Percentiles rank a stretch among this genome's conserved stretches.
phyloP scores from a whole-genome alignment of 495 filamentous ascomycete genomes.

The Sphaerosporella brunnea region DNA sequence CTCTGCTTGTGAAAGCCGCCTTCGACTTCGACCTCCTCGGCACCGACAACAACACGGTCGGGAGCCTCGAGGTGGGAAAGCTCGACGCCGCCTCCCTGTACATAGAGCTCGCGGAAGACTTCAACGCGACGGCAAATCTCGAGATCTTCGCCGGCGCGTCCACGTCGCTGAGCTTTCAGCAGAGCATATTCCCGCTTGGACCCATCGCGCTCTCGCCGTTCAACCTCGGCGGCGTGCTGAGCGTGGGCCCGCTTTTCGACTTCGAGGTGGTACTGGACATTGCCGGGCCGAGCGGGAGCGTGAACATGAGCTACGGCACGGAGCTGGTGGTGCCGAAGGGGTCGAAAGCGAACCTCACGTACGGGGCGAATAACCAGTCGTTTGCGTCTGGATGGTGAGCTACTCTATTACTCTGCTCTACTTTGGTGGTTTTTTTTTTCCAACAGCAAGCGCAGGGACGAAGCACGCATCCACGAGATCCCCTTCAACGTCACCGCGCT shows the following conservation, averaged over 20 bases:
- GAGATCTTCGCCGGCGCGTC: neutral
- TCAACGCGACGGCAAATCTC: neutral
- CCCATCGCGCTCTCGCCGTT: neutral
- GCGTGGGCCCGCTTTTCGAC: neutral
- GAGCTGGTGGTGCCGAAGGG: slow-evolving; percentile 1
- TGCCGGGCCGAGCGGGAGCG: neutral
- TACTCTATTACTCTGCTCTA: neutral
- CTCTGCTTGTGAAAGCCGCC: neutral
- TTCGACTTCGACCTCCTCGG: neutral
- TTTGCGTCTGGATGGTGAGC: neutral
- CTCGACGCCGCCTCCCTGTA: neutral
- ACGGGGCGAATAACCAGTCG: neutral
- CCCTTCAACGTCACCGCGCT: slow-evolving; percentile 10
- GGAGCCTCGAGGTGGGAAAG: neutral
- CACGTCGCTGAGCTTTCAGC: neutral
- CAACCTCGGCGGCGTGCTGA: neutral
- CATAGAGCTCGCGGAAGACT: neutral
- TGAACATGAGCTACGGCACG: neutral
- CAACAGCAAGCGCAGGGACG: slow-evolving; percentile 6
- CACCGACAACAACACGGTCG: neutral
- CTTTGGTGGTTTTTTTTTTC: neutral
- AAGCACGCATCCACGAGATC: slow-evolving; percentile 7
- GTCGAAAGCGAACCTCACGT: neutral
- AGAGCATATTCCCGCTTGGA: neutral
- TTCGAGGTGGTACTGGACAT: neutral